Evolutionary conservation across 305 asterid species (phyloP).

Genomic region (Fraxinus greggii): DNA sequence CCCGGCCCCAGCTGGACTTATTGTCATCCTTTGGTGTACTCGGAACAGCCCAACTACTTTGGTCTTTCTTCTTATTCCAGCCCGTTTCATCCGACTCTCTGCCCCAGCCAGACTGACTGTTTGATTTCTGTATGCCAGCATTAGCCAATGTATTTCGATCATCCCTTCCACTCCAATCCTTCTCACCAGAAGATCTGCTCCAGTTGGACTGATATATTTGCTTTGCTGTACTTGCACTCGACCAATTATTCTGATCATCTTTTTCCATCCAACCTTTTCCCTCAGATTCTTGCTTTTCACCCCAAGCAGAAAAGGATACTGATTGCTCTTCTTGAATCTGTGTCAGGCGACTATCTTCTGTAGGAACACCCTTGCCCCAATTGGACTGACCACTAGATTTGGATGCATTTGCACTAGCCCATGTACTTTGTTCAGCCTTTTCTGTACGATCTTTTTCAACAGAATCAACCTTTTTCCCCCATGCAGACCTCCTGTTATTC

Average conservation of each 20-base stretch:
- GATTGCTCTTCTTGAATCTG: conserved; percentile 1
- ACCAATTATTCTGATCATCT: conserved; percentile 33
- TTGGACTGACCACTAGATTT: conserved; percentile 8
- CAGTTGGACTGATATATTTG: conserved; percentile 26
- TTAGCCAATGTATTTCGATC: background rate
- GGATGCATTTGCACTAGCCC: conserved; percentile 5
- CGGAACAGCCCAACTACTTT: conserved; percentile 24
- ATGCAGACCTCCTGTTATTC: conserved; percentile 44
- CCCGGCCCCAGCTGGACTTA: conserved; percentile 33
- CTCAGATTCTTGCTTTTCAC: conserved; percentile 32
- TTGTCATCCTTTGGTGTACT: conserved; percentile 14
- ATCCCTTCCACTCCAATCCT: conserved; percentile 20
- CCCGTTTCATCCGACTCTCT: conserved; percentile 4
- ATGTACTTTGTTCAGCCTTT: conserved; percentile 7
- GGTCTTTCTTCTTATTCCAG: conserved; percentile 8
- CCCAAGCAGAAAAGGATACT: conserved; percentile 40
- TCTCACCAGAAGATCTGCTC: conserved; percentile 25
- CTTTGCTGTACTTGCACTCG: conserved; percentile 19
- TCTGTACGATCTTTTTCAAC: conserved; percentile 10
- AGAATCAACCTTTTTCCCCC: conserved; percentile 25
- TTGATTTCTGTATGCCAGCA: conserved; percentile 6
- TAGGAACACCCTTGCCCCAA: conserved; percentile 5
- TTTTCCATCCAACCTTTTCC: conserved; percentile 38
- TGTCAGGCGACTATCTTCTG: background rate
- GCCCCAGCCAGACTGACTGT: conserved; percentile 26